Evolutionary conservation across 768 basidiomycete species (phyloP), one percentile per base, ranked within the genome.

Genomic region (Crucibulum laeve): DNA sequence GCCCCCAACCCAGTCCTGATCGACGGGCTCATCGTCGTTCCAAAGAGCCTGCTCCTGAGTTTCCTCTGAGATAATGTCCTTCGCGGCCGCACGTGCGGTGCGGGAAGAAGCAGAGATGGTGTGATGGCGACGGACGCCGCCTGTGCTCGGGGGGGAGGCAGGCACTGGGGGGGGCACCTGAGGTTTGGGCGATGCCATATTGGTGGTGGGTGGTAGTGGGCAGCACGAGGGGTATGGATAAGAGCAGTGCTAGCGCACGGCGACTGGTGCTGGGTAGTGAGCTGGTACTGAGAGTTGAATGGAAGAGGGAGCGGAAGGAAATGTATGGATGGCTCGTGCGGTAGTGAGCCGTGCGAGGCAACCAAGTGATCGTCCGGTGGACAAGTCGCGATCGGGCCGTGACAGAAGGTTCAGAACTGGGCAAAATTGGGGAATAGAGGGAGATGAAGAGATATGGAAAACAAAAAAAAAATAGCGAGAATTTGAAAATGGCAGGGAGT

Each of bases 51-150:
- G 71, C 55, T 70, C 71, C 19, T 79, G 73, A 7, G 70, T 62
- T 59, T 88, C 86, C 55, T 88, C 87, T 36, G 79, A 80, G 47
- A 85, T 82, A 25, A 76, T 61, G 22, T 82, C 74, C 58, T 79
- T 80, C n/a, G 79, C 74, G 36, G 63, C 70, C 14, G 77, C 68
- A 38, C 87, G 69, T 25, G 80, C 73, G 1, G 77, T 67, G 52
- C 88, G 77, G 40, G 85, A 85, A 18, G 85, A 72, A 8, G 85
- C 78, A 23, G 88, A 78, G 63, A 91, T 89, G 38, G 88, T 91
- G 56, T 91, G 88, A 60, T 90, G 85, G 24, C 88, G 79, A 53
- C 88, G 73, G n/a, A 90, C 86, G 25, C 74, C 71, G 21, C 64
- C 64, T 1, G 69, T 60, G 35, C 60, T 60, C n/a, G 68, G 63